These are phyloP conservation scores for Rickenella mellea DNA, from an alignment of 768 basidiomycete genomes.

Conservation along the genomic window DNA sequence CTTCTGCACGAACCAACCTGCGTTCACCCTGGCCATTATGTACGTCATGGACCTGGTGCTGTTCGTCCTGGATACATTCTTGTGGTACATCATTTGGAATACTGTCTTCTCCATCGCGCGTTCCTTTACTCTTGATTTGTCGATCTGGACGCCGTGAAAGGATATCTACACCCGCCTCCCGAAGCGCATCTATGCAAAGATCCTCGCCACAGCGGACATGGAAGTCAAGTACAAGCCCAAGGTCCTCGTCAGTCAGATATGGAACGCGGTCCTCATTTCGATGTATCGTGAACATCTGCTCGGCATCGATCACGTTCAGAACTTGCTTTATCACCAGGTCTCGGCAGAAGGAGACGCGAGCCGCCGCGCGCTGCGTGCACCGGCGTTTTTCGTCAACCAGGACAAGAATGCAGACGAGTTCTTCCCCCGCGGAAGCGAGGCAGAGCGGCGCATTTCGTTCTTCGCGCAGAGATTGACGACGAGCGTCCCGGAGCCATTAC, in stretches of 20 bases:
- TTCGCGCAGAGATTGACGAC: conserved; percentile 97
- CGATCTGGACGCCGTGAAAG: conserved; percentile 99
- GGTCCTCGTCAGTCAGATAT: conserved; percentile 97
- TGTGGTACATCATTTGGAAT: conserved; percentile 99
- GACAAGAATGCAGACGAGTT: conserved; percentile 63
- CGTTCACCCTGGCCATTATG: conserved; percentile 95
- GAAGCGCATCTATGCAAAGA: conserved; percentile 93
- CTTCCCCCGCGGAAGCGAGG: conserved; percentile 92
- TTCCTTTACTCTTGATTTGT: conserved; percentile 84
- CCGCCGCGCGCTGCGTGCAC: conserved; percentile 85
- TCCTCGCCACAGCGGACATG: conserved; percentile 91
- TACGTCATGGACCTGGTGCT: conserved; percentile 96
- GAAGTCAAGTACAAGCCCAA: conserved; percentile 99
- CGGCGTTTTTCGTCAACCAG: conserved; percentile 97
- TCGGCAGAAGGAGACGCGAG: conserved; percentile 67
- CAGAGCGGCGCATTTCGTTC: conserved; percentile 96
- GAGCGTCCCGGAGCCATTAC: conserved; percentile 84
- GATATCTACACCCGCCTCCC: conserved; percentile 94
- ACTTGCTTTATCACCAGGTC: conserved; percentile 94
- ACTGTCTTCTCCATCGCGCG: conserved; percentile 85
- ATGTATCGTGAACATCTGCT: conserved; percentile 99
- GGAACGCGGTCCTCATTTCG: conserved; percentile 99
- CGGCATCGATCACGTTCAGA: conserved; percentile 98
- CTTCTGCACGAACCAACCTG: conserved; percentile 88
- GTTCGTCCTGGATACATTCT: conserved; percentile 98